These are phyloP conservation scores for Albatrellus ellisii DNA, from an alignment of 768 basidiomycete species.

Conservation along the genomic window DNA sequence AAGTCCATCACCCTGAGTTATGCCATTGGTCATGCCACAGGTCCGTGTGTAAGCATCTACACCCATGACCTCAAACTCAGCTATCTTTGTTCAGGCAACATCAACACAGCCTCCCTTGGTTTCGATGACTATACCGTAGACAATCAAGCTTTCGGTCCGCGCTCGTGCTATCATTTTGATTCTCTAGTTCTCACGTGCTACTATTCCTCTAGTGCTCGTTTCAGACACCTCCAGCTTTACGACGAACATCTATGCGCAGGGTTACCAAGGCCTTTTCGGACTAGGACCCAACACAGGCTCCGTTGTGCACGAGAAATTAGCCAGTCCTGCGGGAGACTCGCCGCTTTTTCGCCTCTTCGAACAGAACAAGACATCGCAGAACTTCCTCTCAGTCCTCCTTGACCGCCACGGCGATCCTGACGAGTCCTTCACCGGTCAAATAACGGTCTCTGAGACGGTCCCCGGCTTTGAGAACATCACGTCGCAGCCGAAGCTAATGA, in stretches of 20 bases:
- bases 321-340: conserved; percentile 30
- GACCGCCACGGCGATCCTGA: conserved; percentile 43
- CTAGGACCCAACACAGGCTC: conserved; percentile 54
- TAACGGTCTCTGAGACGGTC: conserved; percentile 50
- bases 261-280: conserved; percentile 33
- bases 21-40: conserved; percentile 38
- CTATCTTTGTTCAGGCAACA: conserved; percentile 22
- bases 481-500: conserved; percentile 35
- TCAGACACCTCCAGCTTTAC: conserved; percentile 51
- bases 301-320: conserved; percentile 25
- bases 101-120: conserved; percentile 29
- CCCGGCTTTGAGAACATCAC: conserved; percentile 34
- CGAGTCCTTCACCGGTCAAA: conserved; percentile 39
- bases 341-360: conserved; percentile 54
- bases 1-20: conserved; percentile 31
- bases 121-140: conserved; percentile 31
- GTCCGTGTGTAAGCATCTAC: conserved; percentile 19
- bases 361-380: conserved; percentile 41
- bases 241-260: conserved; percentile 33
- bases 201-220: conserved; percentile 38
- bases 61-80: neutral
- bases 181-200: neutral
- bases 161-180: neutral
- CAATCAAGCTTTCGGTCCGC: conserved; percentile 36
- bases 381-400: conserved; percentile 51